A percentile compares a stretch with the other conserved stretches of the same genome.
Evolutionary conservation across 208 protist species (phyloP).

Genomic region (Trypanosoma avium): DNA sequence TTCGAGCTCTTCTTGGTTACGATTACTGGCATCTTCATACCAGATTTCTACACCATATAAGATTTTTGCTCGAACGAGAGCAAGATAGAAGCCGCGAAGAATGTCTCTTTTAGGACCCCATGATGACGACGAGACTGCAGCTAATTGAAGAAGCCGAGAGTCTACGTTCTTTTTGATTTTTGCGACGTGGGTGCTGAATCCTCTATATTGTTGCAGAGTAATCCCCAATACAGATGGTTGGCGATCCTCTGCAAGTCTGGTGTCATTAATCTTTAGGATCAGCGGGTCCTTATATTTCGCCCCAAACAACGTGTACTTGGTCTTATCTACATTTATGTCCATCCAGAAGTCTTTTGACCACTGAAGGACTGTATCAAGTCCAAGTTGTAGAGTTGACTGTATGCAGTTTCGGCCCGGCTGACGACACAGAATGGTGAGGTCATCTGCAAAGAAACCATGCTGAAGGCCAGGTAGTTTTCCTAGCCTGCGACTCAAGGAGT

Average conservation of each 20-base stretch:
- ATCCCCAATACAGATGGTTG: too few species aligned
- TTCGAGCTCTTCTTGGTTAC: not conserved
- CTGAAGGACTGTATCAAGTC: slow-evolving; percentile 8
- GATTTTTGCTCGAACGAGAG: not conserved
- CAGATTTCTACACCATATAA: slow-evolving; percentile 8
- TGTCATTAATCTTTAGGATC: not conserved
- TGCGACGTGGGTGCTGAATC: not conserved
- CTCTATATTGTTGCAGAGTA: not conserved
- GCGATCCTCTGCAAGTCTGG: not conserved
- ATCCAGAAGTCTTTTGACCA: slow-evolving; percentile 21
- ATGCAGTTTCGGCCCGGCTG: slow-evolving; percentile 9
- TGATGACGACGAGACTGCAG: not conserved
- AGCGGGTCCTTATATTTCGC: not conserved
- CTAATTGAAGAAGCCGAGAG: not conserved
- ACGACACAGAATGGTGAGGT: slow-evolving; percentile 6
- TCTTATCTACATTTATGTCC: slow-evolving; percentile 18
- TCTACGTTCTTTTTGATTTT: not conserved
- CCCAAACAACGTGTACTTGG: slow-evolving; percentile 22
- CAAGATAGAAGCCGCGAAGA: not conserved
- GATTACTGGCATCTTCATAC: not conserved
- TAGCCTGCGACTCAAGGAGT: slow-evolving; percentile 16
- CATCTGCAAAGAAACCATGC: slow-evolving; percentile 29
- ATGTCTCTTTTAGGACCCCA: slow-evolving; percentile 7
- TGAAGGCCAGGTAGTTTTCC: not conserved
- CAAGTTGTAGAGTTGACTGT: slow-evolving; percentile 6